phyloP scores from a whole-genome alignment of 140 eudicot genomes.

The Anethum foeniculum region DNA sequence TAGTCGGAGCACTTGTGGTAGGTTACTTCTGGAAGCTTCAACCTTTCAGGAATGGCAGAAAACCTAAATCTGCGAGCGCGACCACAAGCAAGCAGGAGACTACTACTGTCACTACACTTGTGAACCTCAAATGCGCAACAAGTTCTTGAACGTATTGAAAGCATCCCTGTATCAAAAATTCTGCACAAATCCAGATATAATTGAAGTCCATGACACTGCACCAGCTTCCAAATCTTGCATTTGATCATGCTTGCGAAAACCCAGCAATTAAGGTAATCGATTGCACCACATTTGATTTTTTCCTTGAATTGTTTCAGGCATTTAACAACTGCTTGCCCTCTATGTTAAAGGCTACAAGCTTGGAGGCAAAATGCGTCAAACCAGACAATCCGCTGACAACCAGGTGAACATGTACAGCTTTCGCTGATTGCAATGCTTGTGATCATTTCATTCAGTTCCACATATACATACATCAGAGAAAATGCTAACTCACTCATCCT shows the following conservation, averaged over 20 bases:
- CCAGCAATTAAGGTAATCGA: no score
- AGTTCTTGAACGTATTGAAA: conserved; percentile 13
- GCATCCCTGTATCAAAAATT: conserved; percentile 17
- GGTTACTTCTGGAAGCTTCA: no score
- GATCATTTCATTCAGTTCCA: conserved; percentile 31
- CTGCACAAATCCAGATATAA: conserved; percentile 55
- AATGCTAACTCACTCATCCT: background rate
- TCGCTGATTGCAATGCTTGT: conserved; percentile 20
- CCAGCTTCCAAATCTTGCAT: conserved; percentile 24
- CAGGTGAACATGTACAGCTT: no score
- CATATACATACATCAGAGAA: conserved; percentile 24
- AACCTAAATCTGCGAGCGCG: no score
- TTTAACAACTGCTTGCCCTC: background rate
- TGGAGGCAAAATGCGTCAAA: no score
- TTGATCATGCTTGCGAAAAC: background rate
- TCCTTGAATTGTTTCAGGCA: no score
- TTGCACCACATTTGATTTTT: no score
- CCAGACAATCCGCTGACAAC: no score
- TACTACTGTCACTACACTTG: conserved; percentile 50
- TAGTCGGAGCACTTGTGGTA: no score
- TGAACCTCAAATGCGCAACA: conserved; percentile 24
- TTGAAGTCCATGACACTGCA: no score
- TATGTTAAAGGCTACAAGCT: no score
- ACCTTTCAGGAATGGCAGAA: no score
- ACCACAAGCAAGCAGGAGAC: conserved; percentile 45